A percentile compares a stretch with the other conserved stretches of the same genome.
Conservation (phyloP, 2,329 filamentous ascomycete genomes). For the Fusarium brevicatenulatum region DNA sequence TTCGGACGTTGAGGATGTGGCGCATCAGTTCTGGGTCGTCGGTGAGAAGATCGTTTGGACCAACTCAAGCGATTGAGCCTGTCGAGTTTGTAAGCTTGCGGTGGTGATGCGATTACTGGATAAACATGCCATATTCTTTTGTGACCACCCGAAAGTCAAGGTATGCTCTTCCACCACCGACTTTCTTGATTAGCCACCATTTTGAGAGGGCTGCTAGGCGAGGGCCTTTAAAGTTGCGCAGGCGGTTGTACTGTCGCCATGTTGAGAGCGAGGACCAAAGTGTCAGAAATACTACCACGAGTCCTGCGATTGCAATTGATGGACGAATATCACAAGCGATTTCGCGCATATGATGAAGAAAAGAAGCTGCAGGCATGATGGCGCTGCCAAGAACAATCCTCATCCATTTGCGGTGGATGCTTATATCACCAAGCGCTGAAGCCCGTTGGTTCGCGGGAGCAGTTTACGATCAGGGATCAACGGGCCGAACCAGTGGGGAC, state of each 20-base stretch:
- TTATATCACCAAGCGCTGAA: neutral
- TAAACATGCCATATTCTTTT: constrained; percentile 49
- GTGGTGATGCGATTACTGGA: neutral
- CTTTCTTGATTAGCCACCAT: constrained; percentile 51
- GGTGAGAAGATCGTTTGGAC: constrained; percentile 54
- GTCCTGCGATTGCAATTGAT: constrained; percentile 14
- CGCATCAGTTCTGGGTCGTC: constrained; percentile 53
- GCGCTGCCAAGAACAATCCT: neutral
- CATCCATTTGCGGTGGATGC: accelerated
- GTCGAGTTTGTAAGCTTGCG: neutral
- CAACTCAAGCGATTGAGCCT: constrained; percentile 53
- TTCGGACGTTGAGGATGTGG: constrained; percentile 49
- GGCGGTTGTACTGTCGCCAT: constrained; percentile 48
- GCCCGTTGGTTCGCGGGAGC: neutral
- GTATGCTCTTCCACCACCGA: constrained; percentile 48
- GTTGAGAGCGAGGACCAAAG: constrained; percentile 33
- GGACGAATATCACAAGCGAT: neutral
- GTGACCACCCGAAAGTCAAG: constrained; percentile 51
- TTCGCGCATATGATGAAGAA: neutral
- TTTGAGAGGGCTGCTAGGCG: constrained; percentile 51
- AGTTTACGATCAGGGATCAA: neutral
- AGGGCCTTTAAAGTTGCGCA: constrained; percentile 55
- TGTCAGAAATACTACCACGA: constrained; percentile 2
- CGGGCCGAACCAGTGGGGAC: neutral
- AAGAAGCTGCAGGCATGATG: constrained; percentile 11